These are phyloP conservation scores for Akanthomyces lecanii DNA, from an alignment of 2,329 filamentous ascomycete genomes.

Conservation along the genomic window DNA sequence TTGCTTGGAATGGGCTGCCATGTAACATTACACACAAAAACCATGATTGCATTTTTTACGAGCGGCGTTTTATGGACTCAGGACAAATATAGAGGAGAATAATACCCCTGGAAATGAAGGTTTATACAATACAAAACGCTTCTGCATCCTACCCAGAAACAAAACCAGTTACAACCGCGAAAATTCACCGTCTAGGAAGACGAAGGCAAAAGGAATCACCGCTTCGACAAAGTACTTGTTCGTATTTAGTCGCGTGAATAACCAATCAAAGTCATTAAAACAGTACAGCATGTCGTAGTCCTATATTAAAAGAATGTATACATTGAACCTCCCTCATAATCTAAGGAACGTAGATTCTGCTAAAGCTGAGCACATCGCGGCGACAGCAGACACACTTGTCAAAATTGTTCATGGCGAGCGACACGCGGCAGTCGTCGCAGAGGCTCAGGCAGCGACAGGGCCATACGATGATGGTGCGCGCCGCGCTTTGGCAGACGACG, in stretches of 20 bases:
- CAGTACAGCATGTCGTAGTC: neutral
- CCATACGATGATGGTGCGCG: constrained; percentile 89
- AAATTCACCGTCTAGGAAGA: no score
- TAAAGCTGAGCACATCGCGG: constrained; percentile 82
- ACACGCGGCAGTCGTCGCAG: constrained; percentile 92
- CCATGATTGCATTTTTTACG: neutral
- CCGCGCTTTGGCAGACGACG: constrained; percentile 85
- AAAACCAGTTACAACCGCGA: neutral
- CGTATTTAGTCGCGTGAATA: neutral
- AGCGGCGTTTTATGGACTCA: neutral
- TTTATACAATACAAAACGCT: neutral
- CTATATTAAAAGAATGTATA: neutral
- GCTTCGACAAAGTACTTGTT: neutral
- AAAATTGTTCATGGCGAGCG: constrained; percentile 94
- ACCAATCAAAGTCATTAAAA: neutral
- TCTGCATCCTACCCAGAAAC: neutral
- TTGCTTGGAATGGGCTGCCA: constrained; percentile 89
- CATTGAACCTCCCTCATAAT: no score
- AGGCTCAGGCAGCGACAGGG: constrained; percentile 91
- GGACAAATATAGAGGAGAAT: neutral
- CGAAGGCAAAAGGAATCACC: neutral
- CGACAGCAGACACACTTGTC: constrained; percentile 94
- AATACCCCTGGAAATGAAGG: neutral
- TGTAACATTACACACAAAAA: constrained; percentile 49
- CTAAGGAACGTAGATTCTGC: constrained; percentile 81